These are phyloP conservation scores for Hygrocybe coccinea DNA, from an alignment of 768 basidiomycete species.

Conservation along the genomic window DNA sequence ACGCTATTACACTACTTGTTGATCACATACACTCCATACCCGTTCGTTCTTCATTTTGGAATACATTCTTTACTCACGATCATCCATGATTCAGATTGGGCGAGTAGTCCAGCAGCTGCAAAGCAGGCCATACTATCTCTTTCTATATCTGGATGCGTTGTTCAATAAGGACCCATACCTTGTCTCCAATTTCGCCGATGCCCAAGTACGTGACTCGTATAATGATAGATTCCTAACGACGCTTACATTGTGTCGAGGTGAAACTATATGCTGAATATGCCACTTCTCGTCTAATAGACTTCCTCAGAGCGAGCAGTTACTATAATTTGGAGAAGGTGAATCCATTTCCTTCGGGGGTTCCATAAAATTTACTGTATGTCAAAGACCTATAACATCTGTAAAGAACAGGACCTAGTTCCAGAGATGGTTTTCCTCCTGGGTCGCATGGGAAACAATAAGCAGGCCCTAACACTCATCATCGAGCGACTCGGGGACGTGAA, in stretches of 20 bases:
- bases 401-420: constrained; percentile 77
- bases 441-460: constrained; percentile 96
- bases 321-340: constrained; percentile 82
- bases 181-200: constrained; percentile 76
- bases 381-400: constrained; percentile 84
- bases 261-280: constrained; percentile 90
- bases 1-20: constrained; percentile 82
- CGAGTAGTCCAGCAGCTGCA: constrained; percentile 86
- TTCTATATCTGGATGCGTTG: constrained; percentile 88
- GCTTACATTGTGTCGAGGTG: constrained; percentile 44
- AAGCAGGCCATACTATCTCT: constrained; percentile 72
- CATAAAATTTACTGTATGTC: constrained; percentile 4
- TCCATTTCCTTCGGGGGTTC: neutral
- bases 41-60: constrained; percentile 41
- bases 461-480: constrained; percentile 90
- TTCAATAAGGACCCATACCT: constrained; percentile 82
- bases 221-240: neutral
- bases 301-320: constrained; percentile 83
- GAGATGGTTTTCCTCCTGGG: constrained; percentile 99
- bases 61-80: neutral
- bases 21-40: constrained; percentile 96
- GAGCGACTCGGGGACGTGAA: constrained; percentile 91
- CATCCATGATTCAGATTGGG: constrained; percentile 52
- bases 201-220: constrained; percentile 49
- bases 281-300: constrained; percentile 74